Base-by-base conservation (phyloP, 371 early-diverging fungal genomes). In the Apophysomyces variabilis region DNA sequence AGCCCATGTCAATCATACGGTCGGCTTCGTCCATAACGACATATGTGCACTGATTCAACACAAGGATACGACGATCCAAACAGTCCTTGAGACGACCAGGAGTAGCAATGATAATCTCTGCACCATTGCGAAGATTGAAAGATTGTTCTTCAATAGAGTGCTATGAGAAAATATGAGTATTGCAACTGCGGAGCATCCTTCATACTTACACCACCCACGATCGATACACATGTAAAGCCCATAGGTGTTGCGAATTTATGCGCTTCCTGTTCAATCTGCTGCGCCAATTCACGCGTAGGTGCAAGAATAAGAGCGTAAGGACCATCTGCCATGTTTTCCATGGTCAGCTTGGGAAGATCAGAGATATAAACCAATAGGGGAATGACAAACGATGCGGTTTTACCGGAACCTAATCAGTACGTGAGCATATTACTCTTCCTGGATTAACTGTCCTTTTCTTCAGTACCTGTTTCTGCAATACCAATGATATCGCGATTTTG, bases 11-110 rank as follows among this genome's bases (percentile, higher is more conserved):
- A 67, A 99, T 92, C 95, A 99, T 96, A 68, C 97, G 92, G 79
- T 99, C 99, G 41, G 98, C 96, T 83, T 97, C 98, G 77, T 98
- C 98, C 92, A 99, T 92, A 13, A 99, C 97, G 12, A 99, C 93
- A 74, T 93, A 92, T 4, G 92, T 85, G 85, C 92, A 92, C 73
- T 94, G 93, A 72, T 86, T 90, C 63, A 96, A 80, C 0, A 93
- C 93, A 56, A 96, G 68, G 60, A 95, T 90, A 37, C 93, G 88
- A 43, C 91, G 85, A 54, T 96, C 95, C 58, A 92, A 79, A 74
- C 90, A 90, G 74, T 96, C 97, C 75, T 89, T 88, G 50, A 99
- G 85, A 75, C 98, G 92, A 70, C 99, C 99, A 1, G 99, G 99
- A 6, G 99, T 98, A 13, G 97, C 98, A 79, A 99, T 96, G 58